Evolutionary conservation across 495 filamentous ascomycete genomes (phyloP).

Genomic region (Aspergillus cavernicola): DNA sequence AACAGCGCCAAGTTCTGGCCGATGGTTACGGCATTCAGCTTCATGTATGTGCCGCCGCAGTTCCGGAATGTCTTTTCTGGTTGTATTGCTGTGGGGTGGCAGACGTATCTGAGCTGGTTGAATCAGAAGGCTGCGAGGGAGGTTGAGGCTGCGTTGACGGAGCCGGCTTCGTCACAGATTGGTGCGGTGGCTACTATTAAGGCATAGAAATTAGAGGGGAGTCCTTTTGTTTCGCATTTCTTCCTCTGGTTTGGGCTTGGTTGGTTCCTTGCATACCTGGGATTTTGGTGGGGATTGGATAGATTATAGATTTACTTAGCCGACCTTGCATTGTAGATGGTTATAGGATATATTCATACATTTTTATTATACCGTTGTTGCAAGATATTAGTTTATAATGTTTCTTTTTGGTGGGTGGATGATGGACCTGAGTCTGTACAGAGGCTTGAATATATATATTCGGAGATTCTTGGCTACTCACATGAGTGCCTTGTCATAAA

Average conservation of each 20-base stretch:
- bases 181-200: conserved; percentile 21
- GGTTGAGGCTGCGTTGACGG: conserved; percentile 36
- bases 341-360: not conserved
- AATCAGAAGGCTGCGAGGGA: conserved; percentile 69
- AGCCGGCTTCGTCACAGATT: conserved; percentile 12
- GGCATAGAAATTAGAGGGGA: conserved; percentile 17
- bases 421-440: no score
- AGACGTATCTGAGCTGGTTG: conserved; percentile 81
- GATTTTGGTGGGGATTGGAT: conserved; percentile 1
- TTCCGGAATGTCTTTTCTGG: conserved; percentile 77
- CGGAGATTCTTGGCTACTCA: no score
- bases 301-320: conserved; percentile 15
- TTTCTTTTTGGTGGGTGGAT: not conserved
- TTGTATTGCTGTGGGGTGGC: conserved; percentile 80
- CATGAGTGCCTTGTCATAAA: no score
- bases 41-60: conserved; percentile 74
- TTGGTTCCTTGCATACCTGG: no score
- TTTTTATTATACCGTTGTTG: not conserved
- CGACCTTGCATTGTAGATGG: not conserved
- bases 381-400: not conserved
- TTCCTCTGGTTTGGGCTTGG: no score
- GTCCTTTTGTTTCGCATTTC: no score
- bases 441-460: not conserved
- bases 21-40: conserved; percentile 80
- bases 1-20: conserved; percentile 92